Evolutionary conservation across 148 eudicot species (phyloP), one percentile per base, ranked within the genome.

Genomic region (Chenopodium suecicum): DNA sequence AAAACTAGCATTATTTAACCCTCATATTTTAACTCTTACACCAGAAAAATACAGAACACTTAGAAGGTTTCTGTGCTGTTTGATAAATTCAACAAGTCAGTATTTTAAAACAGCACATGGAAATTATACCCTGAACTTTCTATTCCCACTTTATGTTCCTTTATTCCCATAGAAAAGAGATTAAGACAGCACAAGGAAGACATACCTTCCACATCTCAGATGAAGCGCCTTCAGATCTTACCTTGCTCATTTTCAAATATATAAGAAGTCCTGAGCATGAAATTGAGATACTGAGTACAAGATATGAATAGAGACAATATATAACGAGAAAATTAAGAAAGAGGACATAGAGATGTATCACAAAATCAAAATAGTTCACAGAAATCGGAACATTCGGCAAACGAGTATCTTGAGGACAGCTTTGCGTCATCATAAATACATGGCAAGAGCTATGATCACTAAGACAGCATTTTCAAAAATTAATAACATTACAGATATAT

Each of bases 131-230:
- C 54, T 12, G 2, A 31, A 27, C 67, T 29, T 70, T 9, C 34
- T 46, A 44, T 27, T 22, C 23, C 44, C 20, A 34, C 77, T 27
- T 60, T 9, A 60, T 34, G 65, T 1, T 60, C 23, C 65, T 62
- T 7, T n/a, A 62, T 13, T 47, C 71, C 31, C 65, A 32, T 31
- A 0, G 13, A 58, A 69, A 83, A 27, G 23, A 70, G 17, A 22
- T 20, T 41, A 56, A 71, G 22, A 17, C 62, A 32, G 54, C 37
- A 46, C 66, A 13, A 81, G 78, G 17, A 83, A 60, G 29, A 70
- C 74, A 60, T 91, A 95, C 98, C 99, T 95, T 95, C 96, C 94
- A 81, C 92, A 87, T 90, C 87, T 95, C 99, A 8, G 94, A 90
- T 79, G 93, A 85, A 78, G 94, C 90, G 85, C 97, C 87, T 78